Conservation (phyloP, 257 asterid species). For the Solanum pinnatisectum region DNA sequence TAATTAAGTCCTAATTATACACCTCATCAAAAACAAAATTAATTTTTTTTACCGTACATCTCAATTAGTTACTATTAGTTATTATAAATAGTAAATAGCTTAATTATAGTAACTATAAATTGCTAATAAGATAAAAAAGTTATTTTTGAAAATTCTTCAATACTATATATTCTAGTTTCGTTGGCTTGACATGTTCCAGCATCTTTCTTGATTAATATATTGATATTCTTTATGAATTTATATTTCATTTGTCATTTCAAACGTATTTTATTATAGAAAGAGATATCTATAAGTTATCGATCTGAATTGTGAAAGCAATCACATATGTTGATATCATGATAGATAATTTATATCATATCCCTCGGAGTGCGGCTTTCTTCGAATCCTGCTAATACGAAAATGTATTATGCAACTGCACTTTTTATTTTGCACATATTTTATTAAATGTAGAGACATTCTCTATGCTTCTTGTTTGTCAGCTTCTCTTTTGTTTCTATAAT, state of each 20-base stretch:
- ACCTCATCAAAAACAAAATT: background rate
- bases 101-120: background rate
- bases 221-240: background rate
- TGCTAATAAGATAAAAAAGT: too few relatives aligned
- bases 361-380: background rate
- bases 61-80: background rate
- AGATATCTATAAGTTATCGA: background rate
- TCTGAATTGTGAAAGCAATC: fast-evolving
- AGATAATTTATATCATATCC: background rate
- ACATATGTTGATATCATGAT: fast-evolving
- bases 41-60: background rate
- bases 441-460: background rate
- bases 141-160: too few relatives aligned
- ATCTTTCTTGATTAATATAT: background rate
- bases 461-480: background rate
- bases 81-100: background rate
- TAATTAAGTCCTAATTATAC: background rate
- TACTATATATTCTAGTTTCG: background rate
- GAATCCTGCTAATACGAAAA: background rate
- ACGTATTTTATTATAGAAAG: background rate
- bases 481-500: background rate
- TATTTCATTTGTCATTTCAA: background rate
- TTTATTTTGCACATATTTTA: too few relatives aligned
- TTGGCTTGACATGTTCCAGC: background rate
- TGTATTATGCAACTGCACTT: background rate